Base-by-base conservation (phyloP, 495 filamentous ascomycete genomes). In the Cercophora newfieldiana region DNA sequence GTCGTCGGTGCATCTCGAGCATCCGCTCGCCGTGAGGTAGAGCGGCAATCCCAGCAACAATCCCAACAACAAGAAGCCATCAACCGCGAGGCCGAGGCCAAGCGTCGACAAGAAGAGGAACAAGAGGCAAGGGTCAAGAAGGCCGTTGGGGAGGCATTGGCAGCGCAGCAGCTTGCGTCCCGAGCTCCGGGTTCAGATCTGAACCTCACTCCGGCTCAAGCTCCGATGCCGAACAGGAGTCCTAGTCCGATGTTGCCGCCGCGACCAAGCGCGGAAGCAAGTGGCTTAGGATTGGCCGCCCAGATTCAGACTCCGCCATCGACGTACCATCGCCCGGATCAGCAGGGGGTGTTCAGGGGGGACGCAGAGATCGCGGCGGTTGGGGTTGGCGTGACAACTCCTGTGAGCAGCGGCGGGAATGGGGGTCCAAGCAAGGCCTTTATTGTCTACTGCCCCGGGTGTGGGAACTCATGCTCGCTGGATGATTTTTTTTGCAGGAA, bases 1-100 rank as follows among this genome's bases (percentile, higher is more conserved):
- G 50, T 67, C 24, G 29, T 62, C 19, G 59, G 50, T 6, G 59
- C 65, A 14, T 62, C 59, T 14, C 28, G 58, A 22, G 7, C n/a
- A 21, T 29, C 59, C 21, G 50, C 65, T 49, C 29, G 33, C 16
- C 65, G 33, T 22, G 25, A 67, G 47, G 58, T 56, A 7, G 21
- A 53, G 7, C 50, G 22, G 8, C 50, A 62, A 24, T 10, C 29
- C 16, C 57, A 60, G 3, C 57, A 60, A 28, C 14, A 31, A 2
- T 7, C 57, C 2, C 30, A 44, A 25, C 21, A 60, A n/a, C 16
- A 24, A 5, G 30, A 60, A 3, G 57, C 19, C 1, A 37, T 60
- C 57, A 25, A 48, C 21, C 57, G 57, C 7, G 28, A 60, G 26
- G 57, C 31, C 5, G 19, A 31, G 19, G 29, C 33, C 30, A 48